Evolutionary conservation across 2,329 filamentous ascomycete genomes (phyloP), one percentile per base, ranked within the genome.

Genomic region (Lachnellula arida): DNA sequence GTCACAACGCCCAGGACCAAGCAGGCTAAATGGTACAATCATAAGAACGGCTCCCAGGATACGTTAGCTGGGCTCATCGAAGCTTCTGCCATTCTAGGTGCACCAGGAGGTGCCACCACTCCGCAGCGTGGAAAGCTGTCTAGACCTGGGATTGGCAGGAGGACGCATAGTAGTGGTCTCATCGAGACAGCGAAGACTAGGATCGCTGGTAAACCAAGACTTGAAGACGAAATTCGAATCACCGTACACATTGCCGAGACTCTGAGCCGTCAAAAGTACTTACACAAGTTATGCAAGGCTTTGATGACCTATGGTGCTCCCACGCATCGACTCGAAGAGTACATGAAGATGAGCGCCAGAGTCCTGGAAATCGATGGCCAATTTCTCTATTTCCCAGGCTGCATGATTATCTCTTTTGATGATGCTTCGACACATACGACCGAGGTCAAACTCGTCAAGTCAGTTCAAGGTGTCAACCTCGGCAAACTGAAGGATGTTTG

Each of bases 401-500:
- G 89, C 67, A 97, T 97, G 92, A 89, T 97, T 55, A 88, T 96
- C 68, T 93, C 90, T 4, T 96, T 97, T 67, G 91, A 89, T 66
- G 89, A 93, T 71, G 73, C 75, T 5, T 74, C 75, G 0, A 89
- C 87, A 0, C 87, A 91, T 66, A 91, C 88, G 0, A 87, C 87
- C n/a, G 87, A 91, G 68, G 87, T 91, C 59, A 89, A 89, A 72
- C 79, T 91, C 34, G 84, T 91, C 6, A 81, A 85, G 42, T 80
- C 83, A 0, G 73, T 74, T 0, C 87, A 90, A 65, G 87, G 87
- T 1, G 79, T 92, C 9, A 84, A 92, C 67, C 76, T 92, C 0
- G 88, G 87, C 28, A 87, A 86, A 65, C 79, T 92, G 12, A 79
- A 85, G 50, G 88, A 91, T 61, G 81, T 87, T 2, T 88, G 91